Conservation (phyloP, 805 yeast genomes). For the Grigorovia transvaalensis region DNA sequence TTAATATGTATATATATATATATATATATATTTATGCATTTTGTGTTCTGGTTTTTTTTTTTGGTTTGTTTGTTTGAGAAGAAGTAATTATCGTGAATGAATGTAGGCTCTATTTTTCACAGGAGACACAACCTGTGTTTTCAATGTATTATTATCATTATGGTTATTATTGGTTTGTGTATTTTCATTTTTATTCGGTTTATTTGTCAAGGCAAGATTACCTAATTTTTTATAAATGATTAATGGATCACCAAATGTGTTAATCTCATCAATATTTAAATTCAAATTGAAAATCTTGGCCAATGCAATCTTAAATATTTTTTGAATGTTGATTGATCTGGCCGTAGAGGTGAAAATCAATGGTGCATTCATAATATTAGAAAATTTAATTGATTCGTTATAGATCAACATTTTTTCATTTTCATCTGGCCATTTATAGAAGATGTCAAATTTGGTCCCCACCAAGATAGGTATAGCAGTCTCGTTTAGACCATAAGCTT, state of each 20-base stretch:
- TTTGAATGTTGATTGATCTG: constrained; percentile 84
- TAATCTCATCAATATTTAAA: constrained; percentile 72
- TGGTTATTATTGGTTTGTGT: neutral
- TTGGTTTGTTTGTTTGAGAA: no score
- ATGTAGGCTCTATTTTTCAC: neutral
- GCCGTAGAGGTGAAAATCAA: constrained; percentile 83
- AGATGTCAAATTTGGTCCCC: constrained; percentile 86
- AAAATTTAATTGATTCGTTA: constrained; percentile 68
- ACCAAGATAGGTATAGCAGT: constrained; percentile 85
- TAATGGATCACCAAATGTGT: constrained; percentile 81
- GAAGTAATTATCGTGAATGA: neutral
- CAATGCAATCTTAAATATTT: constrained; percentile 80
- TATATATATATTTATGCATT: neutral
- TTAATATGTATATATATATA: no score
- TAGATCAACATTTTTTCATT: constrained; percentile 72
- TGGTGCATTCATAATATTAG: constrained; percentile 75
- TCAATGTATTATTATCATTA: neutral
- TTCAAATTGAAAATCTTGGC: constrained; percentile 84
- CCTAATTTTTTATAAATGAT: constrained; percentile 43
- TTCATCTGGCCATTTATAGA: constrained; percentile 60
- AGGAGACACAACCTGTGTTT: neutral
- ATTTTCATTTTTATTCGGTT: neutral
- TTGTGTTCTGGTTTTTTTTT: neutral
- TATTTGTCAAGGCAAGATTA: neutral
- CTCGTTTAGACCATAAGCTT: constrained; percentile 76